Evolutionary conservation across 2,329 filamentous ascomycete genomes (phyloP).

Genomic region (Claviceps lovelessii): DNA sequence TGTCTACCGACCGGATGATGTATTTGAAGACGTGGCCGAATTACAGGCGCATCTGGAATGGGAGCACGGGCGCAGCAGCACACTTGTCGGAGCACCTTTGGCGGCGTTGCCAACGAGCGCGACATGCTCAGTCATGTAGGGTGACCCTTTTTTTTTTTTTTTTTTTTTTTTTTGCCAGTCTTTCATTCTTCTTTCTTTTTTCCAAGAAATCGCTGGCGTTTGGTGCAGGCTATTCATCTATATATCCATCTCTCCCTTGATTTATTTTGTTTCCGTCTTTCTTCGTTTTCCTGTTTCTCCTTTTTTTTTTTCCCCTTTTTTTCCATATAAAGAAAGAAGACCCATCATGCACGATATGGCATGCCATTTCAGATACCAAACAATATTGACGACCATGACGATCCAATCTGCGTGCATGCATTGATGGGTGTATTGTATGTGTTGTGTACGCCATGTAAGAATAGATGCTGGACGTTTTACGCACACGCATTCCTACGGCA

Average conservation of each 20-base stretch:
- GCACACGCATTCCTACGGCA: too few relatives aligned
- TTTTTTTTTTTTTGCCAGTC: background rate
- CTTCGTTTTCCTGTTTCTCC: background rate
- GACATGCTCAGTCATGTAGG: conserved; percentile 33
- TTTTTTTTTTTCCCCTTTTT: background rate
- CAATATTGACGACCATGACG: background rate
- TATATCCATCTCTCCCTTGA: background rate
- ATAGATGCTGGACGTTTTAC: too few relatives aligned
- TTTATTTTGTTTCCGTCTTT: background rate
- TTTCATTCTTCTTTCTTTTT: background rate
- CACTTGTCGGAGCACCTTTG: conserved; percentile 23
- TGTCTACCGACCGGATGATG: conserved; percentile 31
- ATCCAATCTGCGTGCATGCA: background rate
- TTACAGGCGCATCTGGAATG: conserved; percentile 44
- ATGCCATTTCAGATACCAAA: background rate
- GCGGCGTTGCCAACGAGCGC: conserved; percentile 18
- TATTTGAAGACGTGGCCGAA: conserved; percentile 33
- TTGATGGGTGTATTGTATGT: too few relatives aligned
- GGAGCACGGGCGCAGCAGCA: conserved; percentile 29
- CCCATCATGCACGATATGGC: background rate
- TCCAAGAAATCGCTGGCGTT: background rate
- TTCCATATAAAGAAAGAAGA: background rate
- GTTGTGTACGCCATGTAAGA: too few relatives aligned
- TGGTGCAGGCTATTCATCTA: too few relatives aligned
- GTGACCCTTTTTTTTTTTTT: background rate